These are phyloP conservation scores for Microcyclospora tardicrescens DNA, from an alignment of 2,329 filamentous ascomycete genomes.

Conservation along the genomic window DNA sequence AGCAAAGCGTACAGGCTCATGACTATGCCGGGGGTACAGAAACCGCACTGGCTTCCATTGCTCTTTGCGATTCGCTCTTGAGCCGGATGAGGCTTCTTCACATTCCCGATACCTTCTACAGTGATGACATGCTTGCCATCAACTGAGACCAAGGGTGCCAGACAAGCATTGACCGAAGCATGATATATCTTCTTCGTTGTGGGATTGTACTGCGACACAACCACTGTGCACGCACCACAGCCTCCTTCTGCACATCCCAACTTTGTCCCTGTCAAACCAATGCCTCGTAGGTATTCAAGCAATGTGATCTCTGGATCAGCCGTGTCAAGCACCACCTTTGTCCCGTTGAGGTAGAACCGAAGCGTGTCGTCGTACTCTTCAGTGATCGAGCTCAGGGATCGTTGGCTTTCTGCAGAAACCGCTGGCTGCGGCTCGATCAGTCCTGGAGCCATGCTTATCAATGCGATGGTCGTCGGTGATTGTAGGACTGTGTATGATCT, in stretches of 20 bases:
- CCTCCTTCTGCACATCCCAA: slow-evolving; percentile 93
- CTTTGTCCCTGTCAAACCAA: slow-evolving; percentile 91
- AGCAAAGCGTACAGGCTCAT: slow-evolving; percentile 93
- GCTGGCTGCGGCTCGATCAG: slow-evolving; percentile 37
- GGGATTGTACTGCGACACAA: slow-evolving; percentile 85
- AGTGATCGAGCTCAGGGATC: slow-evolving; percentile 50
- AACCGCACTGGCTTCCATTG: slow-evolving; percentile 88
- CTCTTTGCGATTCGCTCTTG: slow-evolving; percentile 85
- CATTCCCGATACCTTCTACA: slow-evolving; percentile 86
- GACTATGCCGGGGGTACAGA: slow-evolving; percentile 94
- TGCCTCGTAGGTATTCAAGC: slow-evolving; percentile 81
- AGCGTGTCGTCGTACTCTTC: slow-evolving; percentile 74
- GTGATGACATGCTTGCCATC: slow-evolving; percentile 98
- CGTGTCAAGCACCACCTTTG: slow-evolving; percentile 70
- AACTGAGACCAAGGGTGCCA: slow-evolving; percentile 81
- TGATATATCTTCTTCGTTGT: slow-evolving; percentile 90
- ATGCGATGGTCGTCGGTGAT: neutral
- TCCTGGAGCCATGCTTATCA: slow-evolving; percentile 43
- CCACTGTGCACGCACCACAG: slow-evolving; percentile 91
- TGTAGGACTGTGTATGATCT: neutral
- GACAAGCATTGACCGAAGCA: slow-evolving; percentile 89
- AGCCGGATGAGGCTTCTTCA: slow-evolving; percentile 71
- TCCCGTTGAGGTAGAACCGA: slow-evolving; percentile 89
- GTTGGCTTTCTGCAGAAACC: slow-evolving; percentile 31
- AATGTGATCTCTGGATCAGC: slow-evolving; percentile 86